phyloP scores from a whole-genome alignment of 1,284 basidiomycete species.

The Farysia itapuensis region DNA sequence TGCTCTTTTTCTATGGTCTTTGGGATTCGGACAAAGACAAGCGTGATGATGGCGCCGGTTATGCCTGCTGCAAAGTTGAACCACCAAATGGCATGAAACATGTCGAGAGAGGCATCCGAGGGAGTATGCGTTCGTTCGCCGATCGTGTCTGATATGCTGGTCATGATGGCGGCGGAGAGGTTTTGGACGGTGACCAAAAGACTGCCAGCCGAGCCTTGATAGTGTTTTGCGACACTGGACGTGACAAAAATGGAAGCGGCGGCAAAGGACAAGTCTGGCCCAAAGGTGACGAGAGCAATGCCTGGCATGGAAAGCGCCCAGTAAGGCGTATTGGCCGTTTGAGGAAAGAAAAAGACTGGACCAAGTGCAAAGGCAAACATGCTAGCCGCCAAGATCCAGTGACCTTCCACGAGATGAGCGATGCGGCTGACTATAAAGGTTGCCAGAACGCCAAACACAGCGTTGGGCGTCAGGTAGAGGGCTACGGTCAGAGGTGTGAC shows the following conservation, averaged over 20 bases:
- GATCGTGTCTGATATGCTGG: slow-evolving; percentile 16
- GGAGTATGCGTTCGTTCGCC: slow-evolving; percentile 5
- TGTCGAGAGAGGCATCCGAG: background rate
- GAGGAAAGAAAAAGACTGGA: slow-evolving; percentile 22
- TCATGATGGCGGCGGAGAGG: slow-evolving; percentile 23
- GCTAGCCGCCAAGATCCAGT: slow-evolving; percentile 9
- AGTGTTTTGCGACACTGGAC: slow-evolving; percentile 6
- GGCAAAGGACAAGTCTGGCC: slow-evolving; percentile 22
- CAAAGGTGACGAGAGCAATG: slow-evolving; percentile 18
- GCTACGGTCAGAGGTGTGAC: slow-evolving; percentile 15
- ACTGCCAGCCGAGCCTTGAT: slow-evolving; percentile 28
- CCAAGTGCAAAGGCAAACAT: slow-evolving; percentile 18
- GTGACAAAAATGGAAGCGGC: slow-evolving; percentile 32
- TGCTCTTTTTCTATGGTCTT: slow-evolving; percentile 25
- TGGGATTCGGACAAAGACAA: slow-evolving; percentile 16
- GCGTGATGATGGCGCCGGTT: slow-evolving; percentile 2
- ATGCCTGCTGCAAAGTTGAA: slow-evolving; percentile 22
- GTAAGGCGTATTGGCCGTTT: slow-evolving; percentile 18
- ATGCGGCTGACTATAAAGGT: slow-evolving; percentile 12
- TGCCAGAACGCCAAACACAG: slow-evolving; percentile 19
- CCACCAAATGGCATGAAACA: slow-evolving; percentile 8
- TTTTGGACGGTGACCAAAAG: slow-evolving; percentile 33
- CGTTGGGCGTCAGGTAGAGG: slow-evolving; percentile 24
- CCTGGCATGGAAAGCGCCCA: slow-evolving; percentile 27
- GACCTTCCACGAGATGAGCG: slow-evolving; percentile 15